Evolutionary conservation across 352 stramenopile species (phyloP).

Genomic region (Pythium diclinum): DNA sequence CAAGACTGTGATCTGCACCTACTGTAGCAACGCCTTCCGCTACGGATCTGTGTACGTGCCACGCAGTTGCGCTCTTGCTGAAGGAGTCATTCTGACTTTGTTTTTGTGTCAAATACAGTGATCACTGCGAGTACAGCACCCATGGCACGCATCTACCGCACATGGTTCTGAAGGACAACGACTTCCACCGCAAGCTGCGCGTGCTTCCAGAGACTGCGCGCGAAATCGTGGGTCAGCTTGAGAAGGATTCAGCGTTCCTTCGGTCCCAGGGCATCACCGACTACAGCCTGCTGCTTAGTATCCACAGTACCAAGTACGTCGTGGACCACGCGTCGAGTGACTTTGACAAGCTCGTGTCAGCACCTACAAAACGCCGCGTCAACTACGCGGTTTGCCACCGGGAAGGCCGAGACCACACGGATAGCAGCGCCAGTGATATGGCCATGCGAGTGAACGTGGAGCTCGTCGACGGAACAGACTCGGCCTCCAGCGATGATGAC

Average conservation of each 20-base stretch:
- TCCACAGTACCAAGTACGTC: slow-evolving; percentile 84
- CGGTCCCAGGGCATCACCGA: slow-evolving; percentile 85
- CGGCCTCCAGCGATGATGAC: slow-evolving; percentile 43
- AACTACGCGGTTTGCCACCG: slow-evolving; percentile 70
- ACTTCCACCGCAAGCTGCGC: slow-evolving; percentile 82
- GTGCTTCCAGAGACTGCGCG: slow-evolving; percentile 57
- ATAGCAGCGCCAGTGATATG: slow-evolving; percentile 11
- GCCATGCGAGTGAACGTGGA: slow-evolving; percentile 27
- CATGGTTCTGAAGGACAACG: slow-evolving; percentile 83
- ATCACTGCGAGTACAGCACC: slow-evolving; percentile 75
- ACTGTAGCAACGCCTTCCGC: slow-evolving; percentile 79
- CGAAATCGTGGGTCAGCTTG: slow-evolving; percentile 61
- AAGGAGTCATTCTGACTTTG: slow-evolving; percentile 1
- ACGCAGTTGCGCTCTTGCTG: slow-evolving; percentile 4
- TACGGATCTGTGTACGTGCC: slow-evolving; percentile 56
- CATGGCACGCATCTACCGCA: slow-evolving; percentile 75
- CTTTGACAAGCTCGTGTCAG: slow-evolving; percentile 36
- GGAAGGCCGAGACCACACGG: slow-evolving; percentile 12
- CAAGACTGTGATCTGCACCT: slow-evolving; percentile 83
- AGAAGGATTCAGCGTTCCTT: slow-evolving; percentile 72
- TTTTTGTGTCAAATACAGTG: slow-evolving; percentile 26
- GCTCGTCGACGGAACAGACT: slow-evolving; percentile 25
- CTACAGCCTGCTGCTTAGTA: slow-evolving; percentile 84
- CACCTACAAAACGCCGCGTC: slow-evolving; percentile 68
- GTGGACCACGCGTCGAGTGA: slow-evolving; percentile 57